Evolutionary conservation across 108 stramenopile species (phyloP).

Genomic region (Cyclotella baltica): DNA sequence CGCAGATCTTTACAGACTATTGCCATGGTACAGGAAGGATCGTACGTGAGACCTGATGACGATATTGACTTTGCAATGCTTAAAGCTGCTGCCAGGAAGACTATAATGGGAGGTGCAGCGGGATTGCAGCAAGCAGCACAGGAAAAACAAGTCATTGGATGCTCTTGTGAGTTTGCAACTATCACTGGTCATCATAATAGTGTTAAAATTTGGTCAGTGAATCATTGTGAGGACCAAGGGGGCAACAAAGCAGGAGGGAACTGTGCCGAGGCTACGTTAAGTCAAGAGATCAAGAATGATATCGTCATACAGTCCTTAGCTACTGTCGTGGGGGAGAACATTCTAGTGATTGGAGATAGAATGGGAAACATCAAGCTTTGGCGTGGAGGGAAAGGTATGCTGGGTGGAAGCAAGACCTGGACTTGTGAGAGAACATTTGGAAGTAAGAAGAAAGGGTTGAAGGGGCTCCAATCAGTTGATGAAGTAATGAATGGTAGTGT

Average conservation of each 20-base stretch:
- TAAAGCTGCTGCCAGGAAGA: slow-evolving; percentile 24
- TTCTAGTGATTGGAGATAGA: slow-evolving; percentile 45
- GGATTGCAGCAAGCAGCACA: slow-evolving; percentile 31
- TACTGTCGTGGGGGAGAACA: slow-evolving; percentile 20
- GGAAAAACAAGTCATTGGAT: slow-evolving; percentile 41
- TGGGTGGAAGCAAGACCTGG: slow-evolving; percentile 23
- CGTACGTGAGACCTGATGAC: slow-evolving; percentile 45
- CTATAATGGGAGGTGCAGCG: slow-evolving; percentile 21
- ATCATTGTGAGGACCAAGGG: slow-evolving; percentile 25
- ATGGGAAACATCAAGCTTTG: slow-evolving; percentile 43
- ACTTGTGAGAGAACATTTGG: slow-evolving; percentile 34
- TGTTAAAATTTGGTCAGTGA: slow-evolving; percentile 45
- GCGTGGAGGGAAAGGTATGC: slow-evolving; percentile 24
- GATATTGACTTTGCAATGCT: slow-evolving; percentile 38
- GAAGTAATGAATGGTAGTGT: slow-evolving; percentile 18
- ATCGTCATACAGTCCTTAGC: slow-evolving; percentile 35
- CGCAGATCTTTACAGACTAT: slow-evolving; percentile 28
- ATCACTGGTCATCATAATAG: slow-evolving; percentile 27
- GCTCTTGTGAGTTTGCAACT: slow-evolving; percentile 41
- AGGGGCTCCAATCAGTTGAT: not conserved
- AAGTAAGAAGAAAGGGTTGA: slow-evolving; percentile 16
- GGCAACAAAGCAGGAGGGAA: slow-evolving; percentile 14
- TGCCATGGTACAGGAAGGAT: slow-evolving; percentile 31
- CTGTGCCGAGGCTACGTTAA: slow-evolving; percentile 30
- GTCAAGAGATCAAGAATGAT: slow-evolving; percentile 39